Conservation (phyloP, 1,284 basidiomycete genomes). For the Rugosomyces carneus region DNA sequence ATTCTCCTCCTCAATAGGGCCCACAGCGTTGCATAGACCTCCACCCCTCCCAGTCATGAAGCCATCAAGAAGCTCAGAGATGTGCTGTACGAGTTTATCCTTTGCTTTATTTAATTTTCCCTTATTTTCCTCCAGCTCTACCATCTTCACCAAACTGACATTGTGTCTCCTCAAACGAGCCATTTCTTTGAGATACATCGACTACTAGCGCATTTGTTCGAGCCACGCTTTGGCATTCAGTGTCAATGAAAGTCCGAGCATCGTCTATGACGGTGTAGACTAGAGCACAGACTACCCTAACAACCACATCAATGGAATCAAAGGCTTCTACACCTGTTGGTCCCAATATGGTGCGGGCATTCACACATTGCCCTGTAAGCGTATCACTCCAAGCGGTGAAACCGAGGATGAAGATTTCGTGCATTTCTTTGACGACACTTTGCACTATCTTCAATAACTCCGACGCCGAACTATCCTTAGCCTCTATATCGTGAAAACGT, state of each 20-base stretch:
- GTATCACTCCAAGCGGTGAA: conserved; percentile 50
- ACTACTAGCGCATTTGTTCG: conserved; percentile 48
- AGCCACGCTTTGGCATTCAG: conserved; percentile 46
- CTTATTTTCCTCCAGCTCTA: conserved; percentile 63
- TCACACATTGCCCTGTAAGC: conserved; percentile 43
- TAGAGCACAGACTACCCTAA: conserved; percentile 46
- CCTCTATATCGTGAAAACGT: conserved; percentile 55
- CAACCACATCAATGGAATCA: conserved; percentile 45
- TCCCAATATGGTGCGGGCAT: conserved; percentile 42
- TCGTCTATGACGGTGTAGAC: conserved; percentile 58
- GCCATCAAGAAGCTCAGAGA: conserved; percentile 65
- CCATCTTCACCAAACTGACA: conserved; percentile 50
- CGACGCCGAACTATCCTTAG: conserved; percentile 49
- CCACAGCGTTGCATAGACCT: conserved; percentile 58
- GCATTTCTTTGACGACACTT: conserved; percentile 43
- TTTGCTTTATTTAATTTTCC: conserved; percentile 63
- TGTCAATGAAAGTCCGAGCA: conserved; percentile 49
- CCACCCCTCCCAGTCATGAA: conserved; percentile 68
- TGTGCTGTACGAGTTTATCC: conserved; percentile 64
- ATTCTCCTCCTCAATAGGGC: conserved; percentile 51
- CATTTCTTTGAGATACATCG: conserved; percentile 54
- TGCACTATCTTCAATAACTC: conserved; percentile 46
- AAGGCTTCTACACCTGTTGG: conserved; percentile 38
- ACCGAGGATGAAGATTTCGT: conserved; percentile 46
- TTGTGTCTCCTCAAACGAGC: conserved; percentile 70